Evolutionary conservation across 768 basidiomycete species (phyloP).

Genomic region (Kwoniella heveanensis): DNA sequence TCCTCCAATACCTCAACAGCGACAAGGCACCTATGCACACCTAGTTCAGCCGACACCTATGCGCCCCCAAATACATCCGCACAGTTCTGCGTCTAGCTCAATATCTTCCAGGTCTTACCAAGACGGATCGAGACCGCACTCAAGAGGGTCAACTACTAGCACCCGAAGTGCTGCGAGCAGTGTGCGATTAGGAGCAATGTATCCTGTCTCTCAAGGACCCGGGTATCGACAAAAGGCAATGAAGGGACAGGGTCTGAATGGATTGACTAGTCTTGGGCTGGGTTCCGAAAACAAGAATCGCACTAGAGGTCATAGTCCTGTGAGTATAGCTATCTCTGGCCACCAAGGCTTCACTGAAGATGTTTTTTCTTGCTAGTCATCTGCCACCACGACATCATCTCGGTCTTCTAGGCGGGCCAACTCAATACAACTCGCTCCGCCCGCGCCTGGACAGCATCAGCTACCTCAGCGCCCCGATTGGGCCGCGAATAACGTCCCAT

Average conservation of each 20-base stretch:
- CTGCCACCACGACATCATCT: constrained; percentile 43
- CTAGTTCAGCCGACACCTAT: constrained; percentile 41
- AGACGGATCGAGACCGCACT: constrained; percentile 47
- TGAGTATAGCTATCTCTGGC: constrained; percentile 18
- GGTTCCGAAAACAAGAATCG: constrained; percentile 20
- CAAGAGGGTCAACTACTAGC: constrained; percentile 47
- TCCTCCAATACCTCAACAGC: constrained; percentile 10
- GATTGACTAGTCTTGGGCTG: constrained; percentile 33
- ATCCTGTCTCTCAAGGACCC: constrained; percentile 31
- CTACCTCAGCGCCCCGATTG: constrained; percentile 49
- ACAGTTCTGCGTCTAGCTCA: constrained; percentile 44
- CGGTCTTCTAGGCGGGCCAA: constrained; percentile 38
- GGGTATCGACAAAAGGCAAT: constrained; percentile 41
- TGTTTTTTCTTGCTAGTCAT: constrained; percentile 23
- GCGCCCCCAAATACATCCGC: constrained; percentile 36
- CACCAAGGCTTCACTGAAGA: not conserved
- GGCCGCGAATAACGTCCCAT: constrained; percentile 47
- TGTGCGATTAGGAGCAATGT: constrained; percentile 44
- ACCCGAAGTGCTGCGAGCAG: constrained; percentile 46
- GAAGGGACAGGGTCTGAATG: constrained; percentile 36
- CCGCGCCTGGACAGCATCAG: constrained; percentile 38
- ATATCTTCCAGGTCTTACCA: constrained; percentile 48
- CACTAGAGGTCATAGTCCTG: constrained; percentile 46
- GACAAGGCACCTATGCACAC: constrained; percentile 20
- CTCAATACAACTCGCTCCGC: constrained; percentile 32